Conservation (phyloP, 805 yeast species). For the Wickerhamia fluorescens region DNA sequence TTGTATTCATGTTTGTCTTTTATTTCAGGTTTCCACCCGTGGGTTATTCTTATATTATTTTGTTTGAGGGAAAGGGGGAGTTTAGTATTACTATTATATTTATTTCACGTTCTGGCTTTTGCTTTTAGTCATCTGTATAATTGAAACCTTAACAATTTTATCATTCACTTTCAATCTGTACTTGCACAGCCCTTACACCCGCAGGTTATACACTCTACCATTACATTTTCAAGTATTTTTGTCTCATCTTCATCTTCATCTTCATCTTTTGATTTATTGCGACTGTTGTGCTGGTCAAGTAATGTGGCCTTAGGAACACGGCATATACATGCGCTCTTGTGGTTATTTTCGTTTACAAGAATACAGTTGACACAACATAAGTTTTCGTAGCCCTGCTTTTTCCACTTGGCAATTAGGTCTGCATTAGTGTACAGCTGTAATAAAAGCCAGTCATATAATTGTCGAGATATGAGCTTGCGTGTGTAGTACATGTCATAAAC, state of each 20-base stretch:
- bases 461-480: conserved; percentile 57
- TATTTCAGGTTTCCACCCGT: too few relatives aligned
- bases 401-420: conserved; percentile 73
- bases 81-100: too few relatives aligned
- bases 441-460: conserved; percentile 68
- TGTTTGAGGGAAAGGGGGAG: too few relatives aligned
- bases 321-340: conserved; percentile 68
- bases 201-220: conserved; percentile 62
- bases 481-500: conserved; percentile 68
- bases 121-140: too few relatives aligned
- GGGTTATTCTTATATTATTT: too few relatives aligned
- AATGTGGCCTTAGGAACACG: conserved; percentile 67
- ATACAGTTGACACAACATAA: conserved; percentile 81
- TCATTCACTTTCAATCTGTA: conserved; percentile 56
- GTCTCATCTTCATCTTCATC: conserved; percentile 13
- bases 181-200: conserved; percentile 85
- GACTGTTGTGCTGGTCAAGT: too few relatives aligned
- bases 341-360: conserved; percentile 51
- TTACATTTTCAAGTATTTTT: conserved; percentile 5
- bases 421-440: conserved; percentile 61
- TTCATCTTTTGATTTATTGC: too few relatives aligned
- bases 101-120: too few relatives aligned
- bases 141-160: too few relatives aligned
- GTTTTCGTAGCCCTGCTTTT: conserved; percentile 77
- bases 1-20: too few relatives aligned